phyloP scores from a whole-genome alignment of 495 filamentous ascomycete species.

The Tuber magnatum region DNA sequence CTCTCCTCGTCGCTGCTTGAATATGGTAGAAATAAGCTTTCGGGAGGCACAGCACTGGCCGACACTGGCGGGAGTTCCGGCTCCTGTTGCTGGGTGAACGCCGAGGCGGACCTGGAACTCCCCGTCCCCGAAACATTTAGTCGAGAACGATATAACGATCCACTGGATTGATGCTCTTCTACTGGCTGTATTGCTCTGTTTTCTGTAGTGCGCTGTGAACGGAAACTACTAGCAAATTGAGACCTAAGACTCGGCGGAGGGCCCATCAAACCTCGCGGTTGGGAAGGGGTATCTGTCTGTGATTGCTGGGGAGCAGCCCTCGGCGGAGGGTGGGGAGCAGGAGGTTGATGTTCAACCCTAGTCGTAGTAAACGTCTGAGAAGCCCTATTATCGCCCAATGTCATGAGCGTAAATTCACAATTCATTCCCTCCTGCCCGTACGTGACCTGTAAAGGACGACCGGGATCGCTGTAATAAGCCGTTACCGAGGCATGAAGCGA shows the following conservation, averaged over 20 bases:
- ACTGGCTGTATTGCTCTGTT: not conserved
- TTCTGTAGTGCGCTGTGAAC: constrained; percentile 9
- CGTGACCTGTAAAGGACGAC: constrained; percentile 71
- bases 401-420: constrained; percentile 91
- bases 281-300: constrained; percentile 2
- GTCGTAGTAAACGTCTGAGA: constrained; percentile 40
- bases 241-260: not conserved
- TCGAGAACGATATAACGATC: not conserved
- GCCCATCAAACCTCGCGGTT: constrained; percentile 1
- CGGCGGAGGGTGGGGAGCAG: not conserved
- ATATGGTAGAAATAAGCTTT: constrained; percentile 72
- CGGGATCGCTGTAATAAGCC: constrained; percentile 72
- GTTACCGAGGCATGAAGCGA: constrained; percentile 61
- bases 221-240: not conserved
- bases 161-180: not conserved
- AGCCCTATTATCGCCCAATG: constrained; percentile 64
- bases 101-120: not conserved
- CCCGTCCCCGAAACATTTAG: not conserved
- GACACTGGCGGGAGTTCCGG: constrained; percentile 42
- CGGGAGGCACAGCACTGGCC: constrained; percentile 45
- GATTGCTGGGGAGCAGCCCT: not conserved
- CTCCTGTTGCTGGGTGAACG: constrained; percentile 16
- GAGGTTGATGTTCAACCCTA: constrained; percentile 8
- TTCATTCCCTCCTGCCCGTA: constrained; percentile 68
- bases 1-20: constrained; percentile 60